Percentiles rank a stretch among this genome's conserved stretches.
These are phyloP conservation scores for Abrus precatorius DNA, from an alignment of 306 rosid genomes.

Conservation along the genomic window DNA sequence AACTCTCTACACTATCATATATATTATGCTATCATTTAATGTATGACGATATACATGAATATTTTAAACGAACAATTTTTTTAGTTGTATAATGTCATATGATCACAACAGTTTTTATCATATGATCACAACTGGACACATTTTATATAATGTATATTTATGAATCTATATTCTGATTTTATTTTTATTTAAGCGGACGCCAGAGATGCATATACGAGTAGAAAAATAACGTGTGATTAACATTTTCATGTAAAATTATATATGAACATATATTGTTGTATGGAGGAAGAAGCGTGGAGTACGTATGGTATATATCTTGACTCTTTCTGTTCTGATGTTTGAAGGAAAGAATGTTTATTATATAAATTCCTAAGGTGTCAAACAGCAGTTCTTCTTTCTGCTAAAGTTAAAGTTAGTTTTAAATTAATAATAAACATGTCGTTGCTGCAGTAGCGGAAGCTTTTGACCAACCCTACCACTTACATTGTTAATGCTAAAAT, in stretches of 20 bases:
- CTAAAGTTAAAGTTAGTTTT: conserved; percentile 15
- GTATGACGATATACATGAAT: too few relatives aligned
- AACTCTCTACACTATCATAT: too few relatives aligned
- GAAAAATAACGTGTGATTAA: not conserved
- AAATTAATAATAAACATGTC: not conserved
- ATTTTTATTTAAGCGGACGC: not conserved
- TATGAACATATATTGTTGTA: not conserved
- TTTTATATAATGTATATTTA: not conserved
- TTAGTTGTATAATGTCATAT: too few relatives aligned
- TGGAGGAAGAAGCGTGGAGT: not conserved
- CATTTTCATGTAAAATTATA: not conserved
- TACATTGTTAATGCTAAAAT: conserved; percentile 15
- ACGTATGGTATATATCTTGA: not conserved
- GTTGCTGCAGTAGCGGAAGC: conserved; percentile 37
- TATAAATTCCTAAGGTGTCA: not conserved
- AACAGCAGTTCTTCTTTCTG: conserved; percentile 36
- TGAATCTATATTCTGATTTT: too few relatives aligned
- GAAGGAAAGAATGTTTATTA: conserved; percentile 57
- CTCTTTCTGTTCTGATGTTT: conserved; percentile 25
- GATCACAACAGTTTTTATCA: too few relatives aligned
- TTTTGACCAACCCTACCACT: conserved; percentile 45
- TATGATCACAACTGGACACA: not conserved
- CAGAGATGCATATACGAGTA: not conserved
- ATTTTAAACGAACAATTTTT: too few relatives aligned
- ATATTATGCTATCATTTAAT: too few relatives aligned